Evolutionary conservation across 2,329 filamentous ascomycete species (phyloP).

Genomic region (Hypomyces perniciosus): DNA sequence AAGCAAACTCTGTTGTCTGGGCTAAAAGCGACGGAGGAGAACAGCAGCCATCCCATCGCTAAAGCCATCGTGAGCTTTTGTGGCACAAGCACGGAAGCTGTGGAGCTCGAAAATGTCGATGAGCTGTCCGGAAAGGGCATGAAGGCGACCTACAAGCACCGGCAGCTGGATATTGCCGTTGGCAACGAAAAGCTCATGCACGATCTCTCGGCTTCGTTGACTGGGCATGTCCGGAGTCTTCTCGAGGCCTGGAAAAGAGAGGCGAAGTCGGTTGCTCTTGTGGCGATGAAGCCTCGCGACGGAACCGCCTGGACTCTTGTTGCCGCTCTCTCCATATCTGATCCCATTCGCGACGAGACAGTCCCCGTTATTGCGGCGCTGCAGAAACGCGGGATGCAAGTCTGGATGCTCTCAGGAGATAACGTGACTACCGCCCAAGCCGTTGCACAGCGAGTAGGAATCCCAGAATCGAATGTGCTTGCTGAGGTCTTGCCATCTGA

Average conservation of each 20-base stretch:
- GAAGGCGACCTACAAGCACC: conserved; percentile 45
- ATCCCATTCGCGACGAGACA: conserved; percentile 73
- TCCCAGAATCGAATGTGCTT: conserved; percentile 67
- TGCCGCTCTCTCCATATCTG: conserved; percentile 69
- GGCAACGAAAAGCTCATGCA: conserved; percentile 68
- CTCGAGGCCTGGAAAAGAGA: conserved; percentile 54
- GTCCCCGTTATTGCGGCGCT: conserved; percentile 58
- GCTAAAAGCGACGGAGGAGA: conserved; percentile 59
- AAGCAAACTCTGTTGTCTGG: conserved; percentile 41
- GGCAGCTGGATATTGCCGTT: conserved; percentile 50
- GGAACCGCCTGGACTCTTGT: conserved; percentile 44
- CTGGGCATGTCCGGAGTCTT: conserved; percentile 25
- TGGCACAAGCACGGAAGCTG: conserved; percentile 27
- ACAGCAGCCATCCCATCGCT: conserved; percentile 69
- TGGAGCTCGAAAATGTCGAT: conserved; percentile 42
- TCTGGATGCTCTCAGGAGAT: conserved; percentile 93
- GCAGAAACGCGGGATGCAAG: conserved; percentile 58
- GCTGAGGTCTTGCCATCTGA: conserved; percentile 80
- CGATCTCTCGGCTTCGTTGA: conserved; percentile 38
- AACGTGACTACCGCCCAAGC: conserved; percentile 78
- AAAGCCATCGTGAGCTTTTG: conserved; percentile 64
- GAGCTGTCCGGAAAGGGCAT: conserved; percentile 70
- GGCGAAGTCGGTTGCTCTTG: conserved; percentile 59
- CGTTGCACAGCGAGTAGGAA: conserved; percentile 70
- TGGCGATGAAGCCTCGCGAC: conserved; percentile 36